Conservation (phyloP, 2,329 filamentous ascomycete species). For the Blastomyces parvus region DNA sequence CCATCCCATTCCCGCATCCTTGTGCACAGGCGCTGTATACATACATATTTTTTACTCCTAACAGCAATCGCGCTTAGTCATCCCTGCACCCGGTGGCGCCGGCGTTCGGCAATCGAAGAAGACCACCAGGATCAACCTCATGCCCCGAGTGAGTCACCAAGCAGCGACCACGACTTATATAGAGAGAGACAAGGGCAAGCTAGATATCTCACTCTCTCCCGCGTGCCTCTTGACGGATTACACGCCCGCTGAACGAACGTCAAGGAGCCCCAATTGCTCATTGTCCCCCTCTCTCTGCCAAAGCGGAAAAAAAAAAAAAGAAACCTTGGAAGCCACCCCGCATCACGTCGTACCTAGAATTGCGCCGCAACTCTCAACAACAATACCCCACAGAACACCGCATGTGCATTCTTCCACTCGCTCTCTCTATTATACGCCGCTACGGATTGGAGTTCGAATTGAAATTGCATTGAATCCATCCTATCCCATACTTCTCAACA, state of each 20-base stretch:
- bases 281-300: not conserved
- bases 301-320: not conserved
- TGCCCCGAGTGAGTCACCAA: not conserved
- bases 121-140: no score
- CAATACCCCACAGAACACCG: not conserved
- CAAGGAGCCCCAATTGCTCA: not conserved
- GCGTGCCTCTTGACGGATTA: not conserved
- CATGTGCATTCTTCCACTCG: not conserved
- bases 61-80: no score
- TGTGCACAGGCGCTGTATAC: not conserved
- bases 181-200: not conserved
- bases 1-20: no score
- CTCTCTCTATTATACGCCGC: not conserved
- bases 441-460: not conserved
- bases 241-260: no score
- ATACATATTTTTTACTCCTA: no score
- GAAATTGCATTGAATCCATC: not conserved
- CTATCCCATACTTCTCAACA: not conserved
- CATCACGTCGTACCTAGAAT: slow-evolving; percentile 1
- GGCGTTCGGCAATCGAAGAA: not conserved
- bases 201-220: not conserved
- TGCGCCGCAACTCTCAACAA: not conserved
- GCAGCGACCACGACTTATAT: no score
- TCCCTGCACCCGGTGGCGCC: no score
- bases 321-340: not conserved